A percentile compares a stretch with the other conserved stretches of the same genome.
These are phyloP conservation scores for Pseudozyma hubeiensis DNA, from an alignment of 1,284 basidiomycete species.

Conservation along the genomic window DNA sequence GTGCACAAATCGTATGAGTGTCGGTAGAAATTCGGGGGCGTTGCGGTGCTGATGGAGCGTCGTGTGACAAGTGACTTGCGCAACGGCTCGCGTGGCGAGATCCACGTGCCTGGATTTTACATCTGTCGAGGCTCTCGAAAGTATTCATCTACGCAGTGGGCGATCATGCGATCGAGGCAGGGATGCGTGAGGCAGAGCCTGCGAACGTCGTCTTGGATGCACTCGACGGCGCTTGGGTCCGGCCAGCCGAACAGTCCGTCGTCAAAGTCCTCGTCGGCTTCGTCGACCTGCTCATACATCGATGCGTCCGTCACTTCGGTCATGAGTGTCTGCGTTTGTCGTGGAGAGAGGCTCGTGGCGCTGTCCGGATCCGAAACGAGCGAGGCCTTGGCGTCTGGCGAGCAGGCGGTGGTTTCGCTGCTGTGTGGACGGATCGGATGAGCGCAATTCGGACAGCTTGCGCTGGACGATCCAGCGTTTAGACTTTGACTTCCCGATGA, in stretches of 20 bases:
- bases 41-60: too few species aligned
- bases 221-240: slow-evolving; percentile 23
- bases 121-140: neutral
- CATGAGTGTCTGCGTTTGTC: neutral
- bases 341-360: neutral
- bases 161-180: slow-evolving; percentile 18
- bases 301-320: neutral
- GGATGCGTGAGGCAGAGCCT: slow-evolving; percentile 24
- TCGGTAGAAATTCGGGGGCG: too few species aligned
- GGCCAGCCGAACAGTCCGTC: slow-evolving; percentile 29
- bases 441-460: neutral
- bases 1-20: too few species aligned
- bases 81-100: too few species aligned
- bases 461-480: neutral
- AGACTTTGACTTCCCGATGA: neutral
- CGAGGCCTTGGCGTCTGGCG: neutral
- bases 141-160: slow-evolving; percentile 15
- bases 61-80: too few species aligned
- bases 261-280: slow-evolving; percentile 1
- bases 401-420: neutral
- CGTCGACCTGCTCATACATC: neutral
- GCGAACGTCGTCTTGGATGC: slow-evolving; percentile 23
- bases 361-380: slow-evolving; percentile 7
- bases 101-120: neutral
- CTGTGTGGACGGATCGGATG: neutral